Conservation (phyloP, 257 asterid genomes). For the Schizonepeta tenuifolia region DNA sequence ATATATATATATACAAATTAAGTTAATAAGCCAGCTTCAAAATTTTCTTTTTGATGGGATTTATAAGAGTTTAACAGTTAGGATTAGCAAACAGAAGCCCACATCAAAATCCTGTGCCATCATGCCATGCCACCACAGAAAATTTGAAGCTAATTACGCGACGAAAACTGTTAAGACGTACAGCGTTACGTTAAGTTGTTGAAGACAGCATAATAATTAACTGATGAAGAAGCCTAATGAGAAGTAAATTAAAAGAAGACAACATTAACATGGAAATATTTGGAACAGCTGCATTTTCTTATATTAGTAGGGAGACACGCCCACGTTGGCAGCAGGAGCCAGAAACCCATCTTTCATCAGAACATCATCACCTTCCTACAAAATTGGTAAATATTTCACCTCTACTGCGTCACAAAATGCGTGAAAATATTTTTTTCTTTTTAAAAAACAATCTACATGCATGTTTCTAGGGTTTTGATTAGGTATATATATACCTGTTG, state of each 20-base stretch:
- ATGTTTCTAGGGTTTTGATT: conserved; percentile 45
- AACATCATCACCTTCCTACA: conserved; percentile 89
- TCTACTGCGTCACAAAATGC: conserved; percentile 9
- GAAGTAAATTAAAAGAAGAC: conserved; percentile 23
- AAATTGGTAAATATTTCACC: not conserved
- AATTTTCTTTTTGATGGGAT: conserved; percentile 31
- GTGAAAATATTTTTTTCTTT: not conserved
- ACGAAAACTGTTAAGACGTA: conserved; percentile 15
- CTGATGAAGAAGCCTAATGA: conserved; percentile 33
- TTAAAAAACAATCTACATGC: not conserved
- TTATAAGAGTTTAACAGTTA: conserved; percentile 40
- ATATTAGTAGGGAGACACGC: conserved; percentile 76
- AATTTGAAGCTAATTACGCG: conserved; percentile 34
- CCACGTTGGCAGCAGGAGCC: conserved; percentile 80
- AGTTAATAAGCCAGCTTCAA: conserved; percentile 29
- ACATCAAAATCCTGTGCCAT: conserved; percentile 50
- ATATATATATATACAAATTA: not conserved
- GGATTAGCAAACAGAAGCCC: conserved; percentile 25
- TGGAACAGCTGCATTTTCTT: conserved; percentile 20
- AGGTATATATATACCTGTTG: conserved; percentile 84
- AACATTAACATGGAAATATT: conserved; percentile 27
- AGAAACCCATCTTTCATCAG: conserved; percentile 94
- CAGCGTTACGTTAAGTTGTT: not conserved
- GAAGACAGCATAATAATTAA: conserved; percentile 25
- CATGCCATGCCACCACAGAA: conserved; percentile 41